Percentiles rank a stretch among this genome's conserved stretches.
Conservation (phyloP, 2,329 filamentous ascomycete species). For the Boeremia exigua region DNA sequence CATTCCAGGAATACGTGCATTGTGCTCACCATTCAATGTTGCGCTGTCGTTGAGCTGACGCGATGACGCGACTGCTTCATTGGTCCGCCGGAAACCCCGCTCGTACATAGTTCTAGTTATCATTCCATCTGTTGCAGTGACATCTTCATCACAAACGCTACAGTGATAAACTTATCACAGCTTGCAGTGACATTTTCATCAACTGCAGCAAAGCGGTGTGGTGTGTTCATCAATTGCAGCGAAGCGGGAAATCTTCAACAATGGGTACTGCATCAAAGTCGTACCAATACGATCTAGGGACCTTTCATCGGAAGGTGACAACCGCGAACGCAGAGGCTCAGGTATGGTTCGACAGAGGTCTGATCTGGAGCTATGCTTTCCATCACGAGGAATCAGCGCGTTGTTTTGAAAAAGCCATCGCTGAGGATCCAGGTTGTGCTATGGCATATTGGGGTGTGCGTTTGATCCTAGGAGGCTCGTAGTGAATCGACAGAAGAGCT, state of each 20-base stretch:
- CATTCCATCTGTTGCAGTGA: background rate
- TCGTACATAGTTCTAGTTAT: background rate
- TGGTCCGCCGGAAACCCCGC: slow-evolving; percentile 16
- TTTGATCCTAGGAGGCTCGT: background rate
- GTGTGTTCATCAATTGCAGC: too few species aligned
- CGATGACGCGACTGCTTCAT: slow-evolving; percentile 13
- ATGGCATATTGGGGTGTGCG: slow-evolving; percentile 70
- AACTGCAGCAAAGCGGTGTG: too few species aligned
- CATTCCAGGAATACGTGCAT: background rate
- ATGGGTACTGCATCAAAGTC: slow-evolving; percentile 15
- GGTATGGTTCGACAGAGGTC: slow-evolving; percentile 72
- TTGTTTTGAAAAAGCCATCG: slow-evolving; percentile 68
- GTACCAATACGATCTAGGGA: slow-evolving; percentile 63
- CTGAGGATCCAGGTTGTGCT: slow-evolving; percentile 60
- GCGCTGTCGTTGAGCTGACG: background rate
- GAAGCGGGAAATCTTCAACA: background rate
- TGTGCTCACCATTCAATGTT: background rate
- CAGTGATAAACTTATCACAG: too few species aligned
- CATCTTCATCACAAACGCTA: background rate
- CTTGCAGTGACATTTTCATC: too few species aligned
- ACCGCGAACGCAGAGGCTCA: slow-evolving; percentile 61
- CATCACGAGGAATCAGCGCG: slow-evolving; percentile 74
- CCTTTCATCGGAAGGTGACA: slow-evolving; percentile 62
- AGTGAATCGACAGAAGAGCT: slow-evolving; percentile 40
- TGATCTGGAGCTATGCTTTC: slow-evolving; percentile 78